Evolutionary conservation across 2,329 filamentous ascomycete genomes (phyloP).

Genomic region (Xylariaceae sp.): DNA sequence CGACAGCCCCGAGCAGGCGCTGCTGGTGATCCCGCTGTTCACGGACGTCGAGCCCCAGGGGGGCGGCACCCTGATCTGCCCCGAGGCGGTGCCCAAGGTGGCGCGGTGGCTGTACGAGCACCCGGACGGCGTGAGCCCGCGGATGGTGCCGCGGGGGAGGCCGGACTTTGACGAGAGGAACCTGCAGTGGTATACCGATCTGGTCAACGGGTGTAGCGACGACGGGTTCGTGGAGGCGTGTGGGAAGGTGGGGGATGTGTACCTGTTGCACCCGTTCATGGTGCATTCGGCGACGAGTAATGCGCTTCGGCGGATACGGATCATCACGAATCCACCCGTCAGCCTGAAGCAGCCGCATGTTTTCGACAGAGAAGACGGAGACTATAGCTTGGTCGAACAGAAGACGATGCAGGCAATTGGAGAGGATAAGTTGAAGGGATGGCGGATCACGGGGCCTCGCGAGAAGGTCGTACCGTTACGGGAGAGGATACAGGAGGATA

Average conservation of each 20-base stretch:
- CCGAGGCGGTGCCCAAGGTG: slow-evolving; percentile 52
- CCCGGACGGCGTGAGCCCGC: slow-evolving; percentile 62
- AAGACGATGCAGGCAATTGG: slow-evolving; percentile 48
- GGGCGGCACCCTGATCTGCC: slow-evolving; percentile 63
- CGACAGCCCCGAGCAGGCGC: slow-evolving; percentile 64
- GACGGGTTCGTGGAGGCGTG: slow-evolving; percentile 47
- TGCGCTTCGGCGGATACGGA: slow-evolving; percentile 37
- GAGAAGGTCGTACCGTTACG: slow-evolving; percentile 48
- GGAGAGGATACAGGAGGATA: slow-evolving; percentile 41
- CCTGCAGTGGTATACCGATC: slow-evolving; percentile 39
- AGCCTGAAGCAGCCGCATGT: slow-evolving; percentile 46
- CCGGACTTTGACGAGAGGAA: slow-evolving; percentile 40
- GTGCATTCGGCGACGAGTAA: slow-evolving; percentile 52
- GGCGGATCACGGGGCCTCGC: slow-evolving; percentile 46
- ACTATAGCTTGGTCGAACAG: slow-evolving; percentile 53
- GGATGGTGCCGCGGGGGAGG: slow-evolving; percentile 55
- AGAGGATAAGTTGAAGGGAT: slow-evolving; percentile 43
- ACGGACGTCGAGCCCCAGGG: slow-evolving; percentile 56
- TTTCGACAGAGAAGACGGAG: slow-evolving; percentile 43
- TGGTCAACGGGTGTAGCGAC: slow-evolving; percentile 31
- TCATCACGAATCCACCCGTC: slow-evolving; percentile 56
- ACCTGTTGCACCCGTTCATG: slow-evolving; percentile 57
- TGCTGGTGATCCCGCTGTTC: slow-evolving; percentile 66
- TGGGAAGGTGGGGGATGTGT: slow-evolving; percentile 52
- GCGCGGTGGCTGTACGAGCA: slow-evolving; percentile 56